Conservation (phyloP, 2,329 filamentous ascomycete species). For the Daldinia sp. region DNA sequence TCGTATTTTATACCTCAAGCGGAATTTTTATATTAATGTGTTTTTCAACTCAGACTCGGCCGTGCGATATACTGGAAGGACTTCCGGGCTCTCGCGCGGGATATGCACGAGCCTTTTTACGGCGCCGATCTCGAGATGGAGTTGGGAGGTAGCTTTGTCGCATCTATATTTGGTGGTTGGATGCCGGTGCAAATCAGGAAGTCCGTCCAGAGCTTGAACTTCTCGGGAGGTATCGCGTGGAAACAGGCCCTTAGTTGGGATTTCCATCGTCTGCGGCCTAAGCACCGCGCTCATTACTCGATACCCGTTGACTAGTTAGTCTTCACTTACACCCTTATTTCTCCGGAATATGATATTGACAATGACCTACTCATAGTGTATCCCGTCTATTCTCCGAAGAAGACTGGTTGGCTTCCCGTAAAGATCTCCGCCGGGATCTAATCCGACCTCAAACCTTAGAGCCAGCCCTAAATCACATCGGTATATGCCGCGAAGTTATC, state of each 20-base stretch:
- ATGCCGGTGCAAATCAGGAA: slow-evolving; percentile 43
- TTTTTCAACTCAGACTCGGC: slow-evolving; percentile 41
- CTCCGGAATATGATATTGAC: slow-evolving; percentile 14
- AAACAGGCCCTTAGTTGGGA: slow-evolving; percentile 47
- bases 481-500: slow-evolving; percentile 21
- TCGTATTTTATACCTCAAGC: not conserved
- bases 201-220: slow-evolving; percentile 12
- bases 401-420: slow-evolving; percentile 30
- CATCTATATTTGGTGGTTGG: slow-evolving; percentile 48
- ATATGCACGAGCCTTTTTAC: slow-evolving; percentile 47
- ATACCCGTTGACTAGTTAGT: slow-evolving; percentile 48
- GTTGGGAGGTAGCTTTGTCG: slow-evolving; percentile 49
- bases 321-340: too few species aligned
- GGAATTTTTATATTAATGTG: not conserved
- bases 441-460: slow-evolving; percentile 34
- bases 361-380: slow-evolving; percentile 39
- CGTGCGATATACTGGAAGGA: slow-evolving; percentile 49
- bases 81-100: slow-evolving; percentile 40
- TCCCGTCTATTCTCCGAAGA: slow-evolving; percentile 40
- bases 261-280: slow-evolving; percentile 44
- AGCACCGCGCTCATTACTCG: slow-evolving; percentile 47
- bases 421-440: slow-evolving; percentile 10
- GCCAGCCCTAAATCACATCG: slow-evolving; percentile 26
- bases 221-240: slow-evolving; percentile 47
- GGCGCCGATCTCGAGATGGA: slow-evolving; percentile 50